Evolutionary conservation across 768 basidiomycete genomes (phyloP), one percentile per base, ranked within the genome.

Genomic region (Brasilioporus rufonigricans): DNA sequence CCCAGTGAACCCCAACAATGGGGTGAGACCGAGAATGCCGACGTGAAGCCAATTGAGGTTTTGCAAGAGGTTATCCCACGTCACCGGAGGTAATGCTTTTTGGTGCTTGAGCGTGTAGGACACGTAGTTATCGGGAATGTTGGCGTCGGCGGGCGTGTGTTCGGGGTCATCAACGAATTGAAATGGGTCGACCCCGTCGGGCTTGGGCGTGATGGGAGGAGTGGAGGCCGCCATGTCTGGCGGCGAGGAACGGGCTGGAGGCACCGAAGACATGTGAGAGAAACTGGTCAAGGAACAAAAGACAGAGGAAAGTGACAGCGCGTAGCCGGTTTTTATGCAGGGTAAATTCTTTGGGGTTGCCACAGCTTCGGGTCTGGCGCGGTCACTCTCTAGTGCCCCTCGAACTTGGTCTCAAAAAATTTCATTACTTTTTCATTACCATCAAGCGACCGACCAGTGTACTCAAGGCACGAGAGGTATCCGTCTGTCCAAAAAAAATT

Each of bases 81-180:
- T 75, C 59, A 91, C 73, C 1, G 88, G 88, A 0, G 89, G 89
- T 12, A 87, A 76, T 4, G 84, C 65, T 65, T 87, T 87, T 55
- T 81, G 77, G 32, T 81, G 84, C 61, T 80, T 82, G 65, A 92
- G 78, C 5, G 85, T 89, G 70, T 87, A 79, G 23, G 84, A 75
- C 67, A 92, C 89, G 64, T 91, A 92, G 77, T 92, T 91, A 72
- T 91, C 89, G 16, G 88, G 86, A 55, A 90, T 84, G 65, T 82
- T 78, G 62, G 79, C 67, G 68, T 85, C 84, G 57, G 71, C 68
- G 47, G 80, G 81, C 8, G 50, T 26, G 26, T 68, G 59, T 0
- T 67, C 71, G 7, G 70, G 65, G 48, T 71, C 56, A 1, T 69
- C 63, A 19, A 67, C 62, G 12, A 65, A 65, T 1, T 48, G 52